Conservation (phyloP, 163 green algal genomes). For the Volvox carteri region DNA sequence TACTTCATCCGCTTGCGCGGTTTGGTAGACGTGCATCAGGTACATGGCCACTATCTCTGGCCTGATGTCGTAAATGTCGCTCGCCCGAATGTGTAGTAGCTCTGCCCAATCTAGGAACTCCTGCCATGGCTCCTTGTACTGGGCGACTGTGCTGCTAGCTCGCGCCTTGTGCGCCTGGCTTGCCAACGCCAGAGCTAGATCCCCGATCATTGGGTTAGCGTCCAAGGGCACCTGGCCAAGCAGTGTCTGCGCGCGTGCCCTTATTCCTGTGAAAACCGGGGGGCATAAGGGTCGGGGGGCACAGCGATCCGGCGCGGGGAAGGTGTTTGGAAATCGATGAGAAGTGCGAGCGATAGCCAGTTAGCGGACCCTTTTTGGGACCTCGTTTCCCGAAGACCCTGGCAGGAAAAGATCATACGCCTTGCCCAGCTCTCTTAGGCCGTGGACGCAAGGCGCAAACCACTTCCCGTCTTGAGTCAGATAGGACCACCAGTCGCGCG, state of each 20-base stretch:
- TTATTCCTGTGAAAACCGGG: neutral
- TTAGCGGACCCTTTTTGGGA: too few species aligned
- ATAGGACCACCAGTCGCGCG: constrained; percentile 8
- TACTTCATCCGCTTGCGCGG: neutral
- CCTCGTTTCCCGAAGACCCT: neutral
- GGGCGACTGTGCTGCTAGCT: too few species aligned
- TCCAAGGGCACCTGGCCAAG: neutral
- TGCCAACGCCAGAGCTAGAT: neutral
- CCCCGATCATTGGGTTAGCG: neutral
- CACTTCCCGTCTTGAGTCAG: too few species aligned
- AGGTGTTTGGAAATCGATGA: too few species aligned
- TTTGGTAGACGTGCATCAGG: neutral
- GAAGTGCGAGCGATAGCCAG: too few species aligned
- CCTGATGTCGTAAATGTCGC: too few species aligned
- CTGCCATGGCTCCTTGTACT: too few species aligned
- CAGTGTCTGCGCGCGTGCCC: neutral
- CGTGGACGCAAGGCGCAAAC: neutral
- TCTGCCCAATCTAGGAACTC: too few species aligned
- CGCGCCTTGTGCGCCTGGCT: too few species aligned
- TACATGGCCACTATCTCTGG: neutral
- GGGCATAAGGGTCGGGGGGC: too few species aligned
- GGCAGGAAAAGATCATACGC: neutral
- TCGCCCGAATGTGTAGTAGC: too few species aligned
- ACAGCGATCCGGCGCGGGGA: too few species aligned
- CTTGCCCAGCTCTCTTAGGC: neutral